Percentiles rank a stretch among this genome's conserved stretches.
Conservation (phyloP, 1,284 basidiomycete species). For the Exobasidium cylindrosporum region DNA sequence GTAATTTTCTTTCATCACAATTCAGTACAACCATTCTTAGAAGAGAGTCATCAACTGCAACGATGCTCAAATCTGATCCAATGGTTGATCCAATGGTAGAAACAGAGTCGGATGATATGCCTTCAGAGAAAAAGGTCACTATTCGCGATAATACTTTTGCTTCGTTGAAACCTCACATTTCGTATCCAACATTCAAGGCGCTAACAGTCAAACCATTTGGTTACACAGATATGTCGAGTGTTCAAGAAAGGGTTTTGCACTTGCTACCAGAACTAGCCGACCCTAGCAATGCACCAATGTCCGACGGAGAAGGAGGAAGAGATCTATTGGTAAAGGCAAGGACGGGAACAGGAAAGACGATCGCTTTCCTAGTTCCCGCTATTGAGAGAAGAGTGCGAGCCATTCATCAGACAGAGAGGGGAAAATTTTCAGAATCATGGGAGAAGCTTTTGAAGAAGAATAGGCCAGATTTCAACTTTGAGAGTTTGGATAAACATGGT, state of each 20-base stretch:
- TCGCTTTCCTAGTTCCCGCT: constrained; percentile 54
- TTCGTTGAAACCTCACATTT: constrained; percentile 34
- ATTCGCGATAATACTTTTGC: constrained; percentile 20
- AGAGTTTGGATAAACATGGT: constrained; percentile 32
- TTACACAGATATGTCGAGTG: constrained; percentile 73
- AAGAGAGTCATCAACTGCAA: neutral
- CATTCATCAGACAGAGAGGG: constrained; percentile 32
- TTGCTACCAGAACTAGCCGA: constrained; percentile 60
- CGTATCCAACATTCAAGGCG: constrained; percentile 39
- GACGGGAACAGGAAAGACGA: constrained; percentile 55
- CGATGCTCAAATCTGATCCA: neutral
- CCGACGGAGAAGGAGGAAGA: constrained; percentile 44
- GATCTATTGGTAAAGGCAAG: constrained; percentile 55
- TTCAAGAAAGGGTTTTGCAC: constrained; percentile 75
- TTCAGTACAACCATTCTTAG: neutral
- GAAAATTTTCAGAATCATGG: constrained; percentile 29
- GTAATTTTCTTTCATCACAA: neutral
- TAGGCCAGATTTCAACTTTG: constrained; percentile 37
- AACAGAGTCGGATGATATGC: neutral
- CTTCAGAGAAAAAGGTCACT: neutral
- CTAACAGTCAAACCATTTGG: constrained; percentile 65
- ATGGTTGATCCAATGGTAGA: too few species aligned
- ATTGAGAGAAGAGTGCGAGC: constrained; percentile 51
- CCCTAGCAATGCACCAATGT: constrained; percentile 21
- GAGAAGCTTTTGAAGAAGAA: constrained; percentile 41